phyloP scores from a whole-genome alignment of 257 asterid species.

The Handroanthus guayacan region DNA sequence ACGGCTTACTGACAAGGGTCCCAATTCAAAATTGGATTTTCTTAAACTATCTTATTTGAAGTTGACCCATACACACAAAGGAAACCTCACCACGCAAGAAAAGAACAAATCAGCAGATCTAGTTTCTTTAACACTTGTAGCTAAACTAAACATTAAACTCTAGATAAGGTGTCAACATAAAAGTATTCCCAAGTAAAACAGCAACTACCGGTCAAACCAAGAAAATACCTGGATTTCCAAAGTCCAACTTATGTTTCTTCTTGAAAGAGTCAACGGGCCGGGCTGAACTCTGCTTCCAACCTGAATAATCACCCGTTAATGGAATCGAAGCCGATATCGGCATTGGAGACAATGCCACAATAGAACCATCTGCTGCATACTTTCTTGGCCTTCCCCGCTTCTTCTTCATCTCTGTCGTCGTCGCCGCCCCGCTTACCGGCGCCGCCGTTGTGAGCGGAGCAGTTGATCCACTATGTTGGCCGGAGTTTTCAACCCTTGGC shows the following conservation, averaged over 20 bases:
- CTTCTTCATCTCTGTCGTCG: conserved; percentile 62
- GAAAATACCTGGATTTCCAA: conserved; percentile 62
- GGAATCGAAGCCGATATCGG: conserved; percentile 97
- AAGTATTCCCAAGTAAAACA: conserved; percentile 16
- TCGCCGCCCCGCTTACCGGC: conserved; percentile 40
- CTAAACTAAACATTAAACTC: conserved; percentile 14
- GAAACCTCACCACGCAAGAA: conserved; percentile 37
- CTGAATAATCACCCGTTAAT: conserved; percentile 72
- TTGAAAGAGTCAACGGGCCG: conserved; percentile 59
- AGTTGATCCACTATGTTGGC: conserved; percentile 58
- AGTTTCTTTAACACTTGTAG: conserved; percentile 37
- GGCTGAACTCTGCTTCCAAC: conserved; percentile 62
- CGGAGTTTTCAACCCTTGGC: conserved; percentile 57
- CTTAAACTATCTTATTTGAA: conserved; percentile 33
- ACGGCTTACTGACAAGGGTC: conserved; percentile 48
- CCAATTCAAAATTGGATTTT: conserved; percentile 53
- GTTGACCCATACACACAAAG: conserved; percentile 51
- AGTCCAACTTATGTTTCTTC: conserved; percentile 76
- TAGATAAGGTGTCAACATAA: neutral
- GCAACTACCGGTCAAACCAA: neutral
- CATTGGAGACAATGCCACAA: conserved; percentile 85
- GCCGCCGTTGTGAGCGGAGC: conserved; percentile 46
- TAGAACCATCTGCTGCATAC: conserved; percentile 72
- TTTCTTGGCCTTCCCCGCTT: conserved; percentile 93
- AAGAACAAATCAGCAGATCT: conserved; percentile 54